Conservation (phyloP, 1,284 basidiomycete species). For the Pseudozyma flocculosa region DNA sequence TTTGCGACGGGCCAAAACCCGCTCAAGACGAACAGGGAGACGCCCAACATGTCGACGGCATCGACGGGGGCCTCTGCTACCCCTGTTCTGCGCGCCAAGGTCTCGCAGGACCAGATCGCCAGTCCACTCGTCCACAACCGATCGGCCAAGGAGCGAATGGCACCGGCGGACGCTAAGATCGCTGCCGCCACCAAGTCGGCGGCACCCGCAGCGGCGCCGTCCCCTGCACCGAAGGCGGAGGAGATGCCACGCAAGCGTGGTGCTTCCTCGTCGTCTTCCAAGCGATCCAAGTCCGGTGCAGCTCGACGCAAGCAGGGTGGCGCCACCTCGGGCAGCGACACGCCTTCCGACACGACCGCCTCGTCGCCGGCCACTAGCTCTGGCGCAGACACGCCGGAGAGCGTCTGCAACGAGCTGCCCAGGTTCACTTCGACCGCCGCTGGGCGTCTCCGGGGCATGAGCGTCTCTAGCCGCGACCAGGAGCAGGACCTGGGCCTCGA, state of each 20-base stretch:
- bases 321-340: background rate
- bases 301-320: background rate
- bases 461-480: background rate
- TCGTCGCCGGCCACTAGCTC: slow-evolving; percentile 4
- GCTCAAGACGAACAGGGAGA: slow-evolving; percentile 22
- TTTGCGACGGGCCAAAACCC: slow-evolving; percentile 28
- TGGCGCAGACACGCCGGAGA: slow-evolving; percentile 4
- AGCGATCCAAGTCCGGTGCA: background rate
- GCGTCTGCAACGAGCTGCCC: slow-evolving; percentile 1
- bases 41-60: background rate
- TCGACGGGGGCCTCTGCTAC: slow-evolving; percentile 2
- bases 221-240: no score
- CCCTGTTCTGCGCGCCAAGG: slow-evolving; percentile 18
- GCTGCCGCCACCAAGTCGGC: no score
- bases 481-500: no score
- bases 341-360: background rate
- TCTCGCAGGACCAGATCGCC: slow-evolving; percentile 13
- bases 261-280: background rate
- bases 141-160: no score
- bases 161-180: no score
- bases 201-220: no score
- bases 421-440: background rate
- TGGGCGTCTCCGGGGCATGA: background rate
- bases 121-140: no score
- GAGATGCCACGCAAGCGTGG: no score